Evolutionary conservation across 305 asterid species (phyloP).

Genomic region (Rubia balearica): DNA sequence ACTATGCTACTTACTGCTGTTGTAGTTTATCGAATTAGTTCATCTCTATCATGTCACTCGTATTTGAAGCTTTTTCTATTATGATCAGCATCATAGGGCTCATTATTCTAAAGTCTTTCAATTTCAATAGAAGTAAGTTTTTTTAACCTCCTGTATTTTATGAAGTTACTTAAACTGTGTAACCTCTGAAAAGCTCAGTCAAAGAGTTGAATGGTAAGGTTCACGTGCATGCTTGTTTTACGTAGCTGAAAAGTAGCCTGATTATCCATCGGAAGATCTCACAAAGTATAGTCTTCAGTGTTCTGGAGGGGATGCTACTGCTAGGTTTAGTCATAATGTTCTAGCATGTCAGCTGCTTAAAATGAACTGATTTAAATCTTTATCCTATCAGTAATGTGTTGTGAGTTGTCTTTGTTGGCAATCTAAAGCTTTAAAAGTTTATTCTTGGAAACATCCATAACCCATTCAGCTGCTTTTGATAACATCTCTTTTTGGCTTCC

Average conservation of each 20-base stretch:
- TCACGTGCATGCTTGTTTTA: not conserved
- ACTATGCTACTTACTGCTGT: not conserved
- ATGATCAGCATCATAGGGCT: not conserved
- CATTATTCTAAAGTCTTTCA: too few species aligned
- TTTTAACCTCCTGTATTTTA: not conserved
- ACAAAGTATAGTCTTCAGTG: not conserved
- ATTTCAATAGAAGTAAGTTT: not conserved
- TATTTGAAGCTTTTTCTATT: not conserved
- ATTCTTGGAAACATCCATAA: not conserved
- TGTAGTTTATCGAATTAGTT: not conserved
- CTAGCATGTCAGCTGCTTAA: not conserved
- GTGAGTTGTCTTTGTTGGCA: not conserved
- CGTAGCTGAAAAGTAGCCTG: not conserved
- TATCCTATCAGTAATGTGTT: not conserved
- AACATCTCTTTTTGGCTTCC: not conserved
- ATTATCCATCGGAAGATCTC: not conserved
- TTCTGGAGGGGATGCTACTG: not conserved
- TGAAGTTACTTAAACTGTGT: not conserved
- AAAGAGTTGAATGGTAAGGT: not conserved
- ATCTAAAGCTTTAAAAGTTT: not conserved
- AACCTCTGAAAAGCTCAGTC: not conserved
- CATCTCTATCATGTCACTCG: not conserved
- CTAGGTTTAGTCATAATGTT: not conserved
- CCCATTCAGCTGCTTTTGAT: not conserved
- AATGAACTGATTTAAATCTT: not conserved